Evolutionary conservation across 2,329 filamentous ascomycete species (phyloP), one percentile per base, ranked within the genome.

Genomic region (Pseudopithomyces maydicus): DNA sequence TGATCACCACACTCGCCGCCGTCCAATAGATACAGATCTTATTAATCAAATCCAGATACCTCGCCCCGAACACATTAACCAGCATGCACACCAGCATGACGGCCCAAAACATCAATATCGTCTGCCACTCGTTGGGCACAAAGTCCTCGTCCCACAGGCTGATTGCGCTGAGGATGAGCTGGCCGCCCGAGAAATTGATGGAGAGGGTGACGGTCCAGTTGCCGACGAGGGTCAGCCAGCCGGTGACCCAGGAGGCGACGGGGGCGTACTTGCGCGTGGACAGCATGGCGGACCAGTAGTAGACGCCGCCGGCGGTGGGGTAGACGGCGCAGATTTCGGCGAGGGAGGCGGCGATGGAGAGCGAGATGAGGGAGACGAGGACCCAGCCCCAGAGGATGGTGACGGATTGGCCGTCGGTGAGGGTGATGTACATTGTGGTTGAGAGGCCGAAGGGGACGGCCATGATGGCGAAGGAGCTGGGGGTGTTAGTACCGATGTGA

Each of bases 1-100:
- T 90, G 43, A 91, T 88, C 49, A 90, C 58, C 3, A 90, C 87
- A 41, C 85, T 87, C 0, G 82, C 81, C 0, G 78, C 84, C 0
- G 88, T 91, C 88, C 88, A 91, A 70, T 85, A 89, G 52, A 90
- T 90, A 71, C 88, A 90, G 45, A 90, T 74, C 65, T 89, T 90
- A 70, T 90, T 90, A 70, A 91, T 88, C 52, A 89, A 64, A 68
- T 90, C 87, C 47, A 91, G 75, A 61, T 84, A 85, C 52, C 80
- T 84, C 5, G 85, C 80, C 0, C 81, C 82, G 65, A 90, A 90
- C 20, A 87, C 81, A 69, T 90, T 91, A 48, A 90, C 80, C 8
- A 81, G 59, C 64, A 87, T 87, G 67, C 85, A 88, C 23, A 90
- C 71, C 6, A 86, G 61, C 84, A 89, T 89, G 19, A 90, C 85